Percentiles rank a stretch among this genome's conserved stretches.
Evolutionary conservation across 169 alveolate genomes (phyloP).

Genomic region (Ichthyophthirius multifiliis): DNA sequence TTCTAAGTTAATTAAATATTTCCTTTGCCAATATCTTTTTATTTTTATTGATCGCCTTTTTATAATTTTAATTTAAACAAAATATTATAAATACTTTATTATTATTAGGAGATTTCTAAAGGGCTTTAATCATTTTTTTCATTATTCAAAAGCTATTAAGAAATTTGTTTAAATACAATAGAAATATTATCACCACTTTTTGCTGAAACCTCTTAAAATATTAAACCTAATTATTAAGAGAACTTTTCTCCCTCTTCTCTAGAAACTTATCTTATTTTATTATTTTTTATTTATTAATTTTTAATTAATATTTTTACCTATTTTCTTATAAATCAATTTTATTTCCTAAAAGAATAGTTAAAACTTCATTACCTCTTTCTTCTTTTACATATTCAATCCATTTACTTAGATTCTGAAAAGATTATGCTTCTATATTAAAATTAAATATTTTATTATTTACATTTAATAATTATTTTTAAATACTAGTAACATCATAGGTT

Average conservation of each 20-base stretch:
- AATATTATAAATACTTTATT: too few species aligned
- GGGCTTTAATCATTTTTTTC: not conserved
- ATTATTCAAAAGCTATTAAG: not conserved
- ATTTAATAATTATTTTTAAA: not conserved
- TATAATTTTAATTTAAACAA: too few species aligned
- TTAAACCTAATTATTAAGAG: constrained; percentile 45
- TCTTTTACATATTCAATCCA: constrained; percentile 77
- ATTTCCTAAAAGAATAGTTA: constrained; percentile 95
- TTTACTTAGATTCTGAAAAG: constrained; percentile 46
- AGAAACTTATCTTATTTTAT: constrained; percentile 44
- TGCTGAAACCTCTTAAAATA: constrained; percentile 68
- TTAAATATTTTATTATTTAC: not conserved
- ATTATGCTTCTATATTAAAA: constrained; percentile 5
- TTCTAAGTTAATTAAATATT: too few species aligned
- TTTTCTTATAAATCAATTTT: constrained; percentile 95
- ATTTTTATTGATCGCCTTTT: too few species aligned
- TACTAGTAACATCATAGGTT: constrained; percentile 53
- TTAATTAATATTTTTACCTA: constrained; percentile 55
- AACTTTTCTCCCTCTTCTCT: constrained; percentile 52
- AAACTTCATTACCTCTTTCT: constrained; percentile 95
- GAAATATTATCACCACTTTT: constrained; percentile 62
- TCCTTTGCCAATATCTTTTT: too few species aligned
- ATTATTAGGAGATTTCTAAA: too few species aligned
- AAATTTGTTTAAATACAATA: constrained; percentile 47
- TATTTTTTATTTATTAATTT: not conserved